A percentile compares a stretch with the other conserved stretches of the same genome.
These are phyloP conservation scores for Cordyceps tenuipes DNA, from an alignment of 2,329 filamentous ascomycete genomes.

Conservation along the genomic window DNA sequence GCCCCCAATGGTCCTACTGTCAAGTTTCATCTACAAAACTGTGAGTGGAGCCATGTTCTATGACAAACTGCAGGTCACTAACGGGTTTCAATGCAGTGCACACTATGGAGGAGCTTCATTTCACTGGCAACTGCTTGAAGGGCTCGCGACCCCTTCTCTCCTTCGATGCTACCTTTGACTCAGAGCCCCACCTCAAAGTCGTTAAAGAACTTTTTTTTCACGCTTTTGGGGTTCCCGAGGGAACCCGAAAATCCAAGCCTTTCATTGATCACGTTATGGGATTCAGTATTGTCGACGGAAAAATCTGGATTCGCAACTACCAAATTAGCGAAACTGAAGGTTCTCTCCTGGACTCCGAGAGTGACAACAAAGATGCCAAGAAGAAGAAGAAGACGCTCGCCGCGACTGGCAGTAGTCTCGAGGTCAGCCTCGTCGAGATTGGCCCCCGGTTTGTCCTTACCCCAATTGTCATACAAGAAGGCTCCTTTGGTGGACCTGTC, in stretches of 20 bases:
- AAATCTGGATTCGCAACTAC: slow-evolving; percentile 94
- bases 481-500: slow-evolving; percentile 88
- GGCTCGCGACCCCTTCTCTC: slow-evolving; percentile 85
- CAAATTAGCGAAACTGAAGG: slow-evolving; percentile 79
- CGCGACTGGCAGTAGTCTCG: slow-evolving; percentile 65
- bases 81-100: slow-evolving; percentile 51
- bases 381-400: slow-evolving; percentile 29
- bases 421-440: slow-evolving; percentile 83
- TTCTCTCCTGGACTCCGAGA: slow-evolving; percentile 34
- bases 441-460: slow-evolving; percentile 89
- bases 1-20: slow-evolving; percentile 61
- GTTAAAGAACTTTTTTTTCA: slow-evolving; percentile 87
- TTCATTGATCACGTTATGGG: slow-evolving; percentile 94
- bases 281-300: slow-evolving; percentile 83
- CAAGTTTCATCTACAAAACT: slow-evolving; percentile 69
- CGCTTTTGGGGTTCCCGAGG: slow-evolving; percentile 85
- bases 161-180: slow-evolving; percentile 83
- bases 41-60: slow-evolving; percentile 31
- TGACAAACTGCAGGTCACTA: slow-evolving; percentile 14
- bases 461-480: slow-evolving; percentile 90
- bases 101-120: slow-evolving; percentile 94
- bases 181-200: slow-evolving; percentile 67
- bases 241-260: slow-evolving; percentile 82
- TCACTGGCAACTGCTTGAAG: slow-evolving; percentile 94
- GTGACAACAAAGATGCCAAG: slow-evolving; percentile 36